Evolutionary conservation across 2,329 filamentous ascomycete species (phyloP).

Genomic region (Ophiocordyceps unilateralis): DNA sequence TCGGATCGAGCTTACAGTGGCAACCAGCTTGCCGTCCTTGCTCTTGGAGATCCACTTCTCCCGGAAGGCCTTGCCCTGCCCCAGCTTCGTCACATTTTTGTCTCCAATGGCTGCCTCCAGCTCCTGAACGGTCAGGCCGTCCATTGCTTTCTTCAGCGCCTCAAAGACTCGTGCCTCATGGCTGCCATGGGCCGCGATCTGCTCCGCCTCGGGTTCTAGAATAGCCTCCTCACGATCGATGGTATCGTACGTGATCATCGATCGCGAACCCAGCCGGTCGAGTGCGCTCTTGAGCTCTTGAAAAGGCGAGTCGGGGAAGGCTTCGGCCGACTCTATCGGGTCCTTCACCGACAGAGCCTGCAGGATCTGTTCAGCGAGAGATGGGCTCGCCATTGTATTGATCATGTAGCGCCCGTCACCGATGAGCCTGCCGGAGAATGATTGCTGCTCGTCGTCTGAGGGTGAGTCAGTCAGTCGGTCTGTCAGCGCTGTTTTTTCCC

Average conservation of each 20-base stretch:
- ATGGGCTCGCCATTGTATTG: conserved; percentile 23
- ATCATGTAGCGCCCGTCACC: background rate
- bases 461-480: background rate
- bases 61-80: conserved; percentile 89
- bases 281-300: conserved; percentile 68
- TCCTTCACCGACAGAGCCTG: conserved; percentile 45
- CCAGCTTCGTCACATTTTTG: conserved; percentile 60
- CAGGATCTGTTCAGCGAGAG: conserved; percentile 45
- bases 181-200: conserved; percentile 57
- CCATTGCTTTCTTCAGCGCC: conserved; percentile 51
- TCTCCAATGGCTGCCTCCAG: conserved; percentile 53
- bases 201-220: conserved; percentile 58
- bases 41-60: conserved; percentile 53
- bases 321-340: conserved; percentile 49
- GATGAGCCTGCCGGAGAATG: background rate
- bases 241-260: conserved; percentile 76
- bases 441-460: background rate
- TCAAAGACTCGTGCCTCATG: conserved; percentile 74
- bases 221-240: conserved; percentile 62
- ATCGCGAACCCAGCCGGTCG: conserved; percentile 67
- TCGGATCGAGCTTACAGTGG: conserved; percentile 22
- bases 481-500: background rate
- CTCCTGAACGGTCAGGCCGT: conserved; percentile 67
- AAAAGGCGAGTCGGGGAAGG: conserved; percentile 50
- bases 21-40: conserved; percentile 36